Evolutionary conservation across 768 basidiomycete genomes (phyloP).

Genomic region (Termitomyces sp.): DNA sequence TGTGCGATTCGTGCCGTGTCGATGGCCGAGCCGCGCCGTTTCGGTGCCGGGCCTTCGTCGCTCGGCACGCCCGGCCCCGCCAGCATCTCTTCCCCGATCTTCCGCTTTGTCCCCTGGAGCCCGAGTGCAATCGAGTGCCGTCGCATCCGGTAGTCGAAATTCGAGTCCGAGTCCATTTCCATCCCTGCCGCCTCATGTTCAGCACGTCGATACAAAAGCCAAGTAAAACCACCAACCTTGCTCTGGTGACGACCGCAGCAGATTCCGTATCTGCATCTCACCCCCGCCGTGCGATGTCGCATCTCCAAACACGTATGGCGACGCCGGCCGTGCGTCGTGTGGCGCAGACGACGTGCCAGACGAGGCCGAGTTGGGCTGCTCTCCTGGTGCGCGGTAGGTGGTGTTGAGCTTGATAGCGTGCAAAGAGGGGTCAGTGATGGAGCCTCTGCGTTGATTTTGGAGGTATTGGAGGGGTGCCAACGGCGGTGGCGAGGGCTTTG

Average conservation of each 20-base stretch:
- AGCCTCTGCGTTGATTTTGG: conserved; percentile 77
- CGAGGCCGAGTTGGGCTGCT: conserved; percentile 18
- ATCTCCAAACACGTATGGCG: conserved; percentile 71
- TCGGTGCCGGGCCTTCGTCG: conserved; percentile 67
- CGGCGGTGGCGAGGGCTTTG: conserved; percentile 49
- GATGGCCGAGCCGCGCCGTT: conserved; percentile 79
- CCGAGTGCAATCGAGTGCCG: conserved; percentile 68
- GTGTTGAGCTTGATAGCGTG: conserved; percentile 37
- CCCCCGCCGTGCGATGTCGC: conserved; percentile 37
- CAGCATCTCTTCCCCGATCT: conserved; percentile 66
- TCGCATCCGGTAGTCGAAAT: conserved; percentile 65
- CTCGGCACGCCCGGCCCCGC: conserved; percentile 64
- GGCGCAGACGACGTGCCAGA: conserved; percentile 21
- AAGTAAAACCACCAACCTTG: conserved; percentile 19
- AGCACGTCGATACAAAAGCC: conserved; percentile 4
- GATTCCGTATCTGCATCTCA: conserved; percentile 48
- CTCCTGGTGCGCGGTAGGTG: conserved; percentile 17
- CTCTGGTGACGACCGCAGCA: conserved; percentile 57
- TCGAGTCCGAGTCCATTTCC: conserved; percentile 34
- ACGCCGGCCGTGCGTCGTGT: conserved; percentile 48
- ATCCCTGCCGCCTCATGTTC: conserved; percentile 19
- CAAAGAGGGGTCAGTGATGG: conserved; percentile 78
- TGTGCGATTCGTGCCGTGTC: conserved; percentile 74
- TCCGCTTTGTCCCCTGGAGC: conserved; percentile 72
- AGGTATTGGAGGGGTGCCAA: conserved; percentile 75